Base-by-base conservation (phyloP, 257 asterid species). In the Coffea canephora region DNA sequence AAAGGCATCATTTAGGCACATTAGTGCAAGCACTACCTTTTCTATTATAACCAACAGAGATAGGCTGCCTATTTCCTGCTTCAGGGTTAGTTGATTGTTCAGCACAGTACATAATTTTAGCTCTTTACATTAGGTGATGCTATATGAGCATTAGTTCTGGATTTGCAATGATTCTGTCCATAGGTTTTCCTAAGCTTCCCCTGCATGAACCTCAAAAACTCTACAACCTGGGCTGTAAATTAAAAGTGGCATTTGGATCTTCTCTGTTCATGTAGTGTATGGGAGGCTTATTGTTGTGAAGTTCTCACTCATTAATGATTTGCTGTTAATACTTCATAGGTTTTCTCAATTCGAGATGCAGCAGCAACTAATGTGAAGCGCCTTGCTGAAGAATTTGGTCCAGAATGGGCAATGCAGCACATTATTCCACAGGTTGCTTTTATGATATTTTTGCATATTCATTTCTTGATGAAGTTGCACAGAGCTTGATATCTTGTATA, bases 341-440 rank as follows among this genome's bases (percentile, higher is more conserved):
- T 89, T 55, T 84, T 83, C 77, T 89, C 90, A 52, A 89, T 89
- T 59, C 76, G 92, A 73, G 92, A 89, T 80, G 92, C 92, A n/a
- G 92, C 92, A 70, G 92, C 92, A 25, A 89, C 84, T 81, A 89
- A 89, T 81, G 75, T 89, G 76, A 89, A 87, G 69, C 90, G 92
- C 72, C 86, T 89, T 15, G 89, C 92, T 6, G 92, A 89, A 80
- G 90, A 89, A 79, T 89, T 89, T 81, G 90, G 92, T 77, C 92
- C 90, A 7, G 90, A 89, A 62, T 89, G 92, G 92, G 90, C 90
- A 70, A 87, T 87, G 90, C 92, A 90, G 76, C 94, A 90, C 78
- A 88, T 90, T 54, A 67, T 90, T 84, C 94, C 94, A 15, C 94
- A 90, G 94, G 94, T 88, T 77, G 79, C 52, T 48, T 70, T 49